A percentile compares a stretch with the other conserved stretches of the same genome.
These are phyloP conservation scores for Flaveria trinervia DNA, from an alignment of 129 eudicot genomes.

Conservation along the genomic window DNA sequence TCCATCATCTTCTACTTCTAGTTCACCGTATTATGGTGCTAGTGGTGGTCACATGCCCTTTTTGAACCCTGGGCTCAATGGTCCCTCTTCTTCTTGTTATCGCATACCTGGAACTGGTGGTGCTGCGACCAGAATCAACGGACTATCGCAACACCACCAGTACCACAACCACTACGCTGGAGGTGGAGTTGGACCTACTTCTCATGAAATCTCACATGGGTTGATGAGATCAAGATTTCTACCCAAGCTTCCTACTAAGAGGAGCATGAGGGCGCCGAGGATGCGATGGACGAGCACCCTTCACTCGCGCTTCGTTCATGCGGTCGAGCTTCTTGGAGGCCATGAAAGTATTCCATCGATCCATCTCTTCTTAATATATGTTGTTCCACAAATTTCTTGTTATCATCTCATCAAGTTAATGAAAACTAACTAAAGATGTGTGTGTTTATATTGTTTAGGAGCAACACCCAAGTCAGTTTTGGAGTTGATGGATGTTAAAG, in stretches of 20 bases:
- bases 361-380: not conserved
- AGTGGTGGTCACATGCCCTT: constrained; percentile 58
- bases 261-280: constrained; percentile 89
- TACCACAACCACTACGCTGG: constrained; percentile 21
- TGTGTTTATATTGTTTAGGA: constrained; percentile 49
- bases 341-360: constrained; percentile 66
- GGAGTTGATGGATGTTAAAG: constrained; percentile 98
- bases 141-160: constrained; percentile 43
- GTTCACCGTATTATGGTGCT: constrained; percentile 40
- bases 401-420: not conserved
- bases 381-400: not conserved
- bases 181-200: constrained; percentile 46
- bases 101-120: constrained; percentile 42
- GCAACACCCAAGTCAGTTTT: constrained; percentile 92
- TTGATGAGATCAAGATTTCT: constrained; percentile 77
- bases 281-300: constrained; percentile 96
- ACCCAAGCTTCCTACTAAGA: constrained; percentile 60
- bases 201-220: constrained; percentile 49
- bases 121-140: constrained; percentile 41
- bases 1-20: constrained; percentile 43
- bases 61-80: constrained; percentile 47
- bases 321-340: constrained; percentile 97
- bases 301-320: constrained; percentile 85
- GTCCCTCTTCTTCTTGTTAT: constrained; percentile 37
- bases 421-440: not conserved